Base-by-base conservation (phyloP, 2,329 filamentous ascomycete species). In the Falciphora oryzae region DNA sequence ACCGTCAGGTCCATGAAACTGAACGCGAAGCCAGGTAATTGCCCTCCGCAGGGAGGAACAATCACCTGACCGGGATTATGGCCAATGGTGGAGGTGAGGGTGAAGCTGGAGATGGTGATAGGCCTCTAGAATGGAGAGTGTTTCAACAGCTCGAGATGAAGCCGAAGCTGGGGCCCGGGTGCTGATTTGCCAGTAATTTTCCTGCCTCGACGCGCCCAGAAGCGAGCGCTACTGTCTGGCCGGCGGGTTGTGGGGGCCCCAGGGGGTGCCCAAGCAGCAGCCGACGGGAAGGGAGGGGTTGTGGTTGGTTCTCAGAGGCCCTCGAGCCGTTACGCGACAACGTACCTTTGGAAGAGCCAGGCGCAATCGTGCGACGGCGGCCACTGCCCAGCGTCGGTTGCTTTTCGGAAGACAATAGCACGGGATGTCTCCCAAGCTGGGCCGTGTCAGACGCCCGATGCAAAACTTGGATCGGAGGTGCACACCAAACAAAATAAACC, bases 61-160 rank as follows among this genome's bases (percentile, higher is more conserved):
- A 83, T 85, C 83, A 85, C 81, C 81, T 84, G 83, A 84, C 77
- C 67, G 69, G 70, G 66, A 65, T 66, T 66, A 73, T 68, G 74
- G 71, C 82, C 83, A 85, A 85, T 85, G 71, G 71, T 75, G 74
- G 74, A 63, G 70, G 68, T 73, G 74, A 81, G 69, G 71, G 67
- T 66, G 73, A 75, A 70, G 76, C 71, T 81, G 71, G 72, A 72
- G 76, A 78, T 75, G 74, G 73, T 83, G 81, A 85, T 84, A 85
- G 83, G 82, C 78, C 72, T 79, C 71, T 70, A 64, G 69, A 71
- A 70, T 70, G 70, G 73, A 69, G 72, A 57, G 71, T 73, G 73
- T 72, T 71, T 72, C 71, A 64, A 66, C 65, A 63, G 67, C 69
- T 72, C 70, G 71, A 70, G 71, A 72, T 73, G 74, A 77, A 70